Evolutionary conservation across 2,329 filamentous ascomycete species (phyloP).

Genomic region (Cercospora citrullina): DNA sequence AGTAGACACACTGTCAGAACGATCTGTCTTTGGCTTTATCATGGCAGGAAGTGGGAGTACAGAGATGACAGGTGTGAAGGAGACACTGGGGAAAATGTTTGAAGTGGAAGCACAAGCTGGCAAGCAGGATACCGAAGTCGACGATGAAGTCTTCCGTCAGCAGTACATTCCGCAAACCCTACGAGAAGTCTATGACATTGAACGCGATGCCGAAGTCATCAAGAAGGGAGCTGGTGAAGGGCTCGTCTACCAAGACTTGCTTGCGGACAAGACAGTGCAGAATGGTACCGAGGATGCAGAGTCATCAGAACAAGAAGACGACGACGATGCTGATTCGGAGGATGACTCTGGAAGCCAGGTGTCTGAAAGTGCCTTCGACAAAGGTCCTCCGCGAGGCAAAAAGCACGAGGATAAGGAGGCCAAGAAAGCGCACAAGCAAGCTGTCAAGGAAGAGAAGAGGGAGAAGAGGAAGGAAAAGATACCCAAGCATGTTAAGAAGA

Average conservation of each 20-base stretch:
- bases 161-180: slow-evolving; percentile 96
- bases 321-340: slow-evolving; percentile 36
- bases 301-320: slow-evolving; percentile 39
- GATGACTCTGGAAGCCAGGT: slow-evolving; percentile 30
- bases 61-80: slow-evolving; percentile 61
- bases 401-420: slow-evolving; percentile 88
- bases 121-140: slow-evolving; percentile 63
- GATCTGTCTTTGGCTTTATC: slow-evolving; percentile 81
- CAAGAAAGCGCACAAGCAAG: slow-evolving; percentile 85
- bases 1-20: slow-evolving; percentile 77
- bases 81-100: slow-evolving; percentile 67
- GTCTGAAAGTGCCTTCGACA: slow-evolving; percentile 43
- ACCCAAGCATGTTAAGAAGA: slow-evolving; percentile 94
- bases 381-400: slow-evolving; percentile 73
- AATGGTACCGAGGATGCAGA: slow-evolving; percentile 36
- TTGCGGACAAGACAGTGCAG: slow-evolving; percentile 54
- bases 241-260: slow-evolving; percentile 81
- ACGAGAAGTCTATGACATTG: slow-evolving; percentile 94
- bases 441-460: slow-evolving; percentile 91
- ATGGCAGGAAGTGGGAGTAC: slow-evolving; percentile 61
- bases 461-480: slow-evolving; percentile 95
- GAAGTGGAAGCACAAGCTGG: slow-evolving; percentile 53
- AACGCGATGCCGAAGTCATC: slow-evolving; percentile 81
- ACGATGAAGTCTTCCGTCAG: slow-evolving; percentile 90
- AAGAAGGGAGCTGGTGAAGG: slow-evolving; percentile 70